Base-by-base conservation (phyloP, 2,329 filamentous ascomycete genomes). In the Claviceps africana region DNA sequence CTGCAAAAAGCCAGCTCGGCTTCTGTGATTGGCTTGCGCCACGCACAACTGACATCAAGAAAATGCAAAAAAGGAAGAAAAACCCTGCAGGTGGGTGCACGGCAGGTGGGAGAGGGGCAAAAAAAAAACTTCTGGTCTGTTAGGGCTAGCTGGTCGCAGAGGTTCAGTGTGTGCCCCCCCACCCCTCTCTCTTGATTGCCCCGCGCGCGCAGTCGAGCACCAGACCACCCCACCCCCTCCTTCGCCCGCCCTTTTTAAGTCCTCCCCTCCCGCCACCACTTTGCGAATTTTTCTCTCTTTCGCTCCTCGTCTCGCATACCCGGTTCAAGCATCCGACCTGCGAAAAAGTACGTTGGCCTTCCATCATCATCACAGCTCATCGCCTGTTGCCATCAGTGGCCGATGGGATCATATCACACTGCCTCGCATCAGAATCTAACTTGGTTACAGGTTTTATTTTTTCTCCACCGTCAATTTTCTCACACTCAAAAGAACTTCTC, bases 261-360 rank as follows among this genome's bases (percentile, higher is more conserved):
- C 64, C 62, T 62, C 58, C 64, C 61, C 64, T 64, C 66, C 66
- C 67, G 62, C 67, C 64, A 55, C 59, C 61, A 55, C 56, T 59
- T 63, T 67, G 62, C 47, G 58, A 58, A 60, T 58, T 63, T 65
- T 68, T 65, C 57, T 64, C 61, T 58, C 57, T 62, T 67, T 60
- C 62, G 64, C 64, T 69, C 67, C 60, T 69, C 63, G 66, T 69
- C 67, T 67, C 65, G 67, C 67, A 70, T 69, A 70, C 67, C 67
- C 65, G 66, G 67, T 69, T 68, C 66, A 69, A 68, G 67, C 67
- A 67, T 67, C 67, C 67, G 65, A 67, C 62, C 67, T 69, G 67
- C 67, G 66, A 68, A 61, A 68, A 64, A 65, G 65, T 67, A 65
- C 52, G 65, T 64, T 49, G 39, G 3, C 56, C 51, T 51, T 53